Percentiles rank a stretch among this genome's conserved stretches.
Evolutionary conservation across 176 grass and related monocot species (phyloP).

Genomic region (Oryza punctata): DNA sequence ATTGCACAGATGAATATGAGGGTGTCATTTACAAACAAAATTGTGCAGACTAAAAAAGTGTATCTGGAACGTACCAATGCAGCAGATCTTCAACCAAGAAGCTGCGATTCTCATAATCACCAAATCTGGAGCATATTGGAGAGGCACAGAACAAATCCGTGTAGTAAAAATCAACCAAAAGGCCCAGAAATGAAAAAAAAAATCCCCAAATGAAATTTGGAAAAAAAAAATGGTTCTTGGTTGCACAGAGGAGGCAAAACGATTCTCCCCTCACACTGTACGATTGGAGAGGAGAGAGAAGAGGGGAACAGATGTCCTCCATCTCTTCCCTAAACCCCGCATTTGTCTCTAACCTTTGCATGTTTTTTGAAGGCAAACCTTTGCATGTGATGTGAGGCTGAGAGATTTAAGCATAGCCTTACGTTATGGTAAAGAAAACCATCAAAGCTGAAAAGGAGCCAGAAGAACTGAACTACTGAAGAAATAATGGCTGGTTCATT

Average conservation of each 20-base stretch:
- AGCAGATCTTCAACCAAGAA: constrained; percentile 23
- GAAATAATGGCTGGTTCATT: neutral
- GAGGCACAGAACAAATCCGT: neutral
- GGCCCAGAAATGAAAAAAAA: constrained; percentile 10
- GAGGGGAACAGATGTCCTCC: constrained; percentile 32
- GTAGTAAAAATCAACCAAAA: constrained; percentile 9
- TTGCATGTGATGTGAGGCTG: constrained; percentile 43
- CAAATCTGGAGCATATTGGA: neutral
- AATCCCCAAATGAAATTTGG: neutral
- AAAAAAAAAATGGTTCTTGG: constrained; percentile 22
- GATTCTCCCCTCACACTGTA: constrained; percentile 27
- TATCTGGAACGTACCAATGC: constrained; percentile 28
- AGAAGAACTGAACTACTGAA: neutral
- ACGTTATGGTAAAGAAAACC: constrained; percentile 25
- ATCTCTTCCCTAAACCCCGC: constrained; percentile 39
- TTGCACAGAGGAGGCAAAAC: constrained; percentile 33
- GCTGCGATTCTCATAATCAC: constrained; percentile 1
- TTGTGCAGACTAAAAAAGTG: constrained; percentile 19
- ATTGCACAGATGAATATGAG: constrained; percentile 3
- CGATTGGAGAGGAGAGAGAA: constrained; percentile 37
- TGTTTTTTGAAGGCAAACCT: constrained; percentile 20
- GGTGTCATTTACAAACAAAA: constrained; percentile 12
- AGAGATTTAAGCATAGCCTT: constrained; percentile 57
- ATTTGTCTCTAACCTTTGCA: constrained; percentile 56
- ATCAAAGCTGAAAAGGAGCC: neutral